Percentiles rank a stretch among this genome's conserved stretches.
Conservation (phyloP, 1,284 basidiomycete species). For the Cutaneotrichosporon daszewskae region DNA sequence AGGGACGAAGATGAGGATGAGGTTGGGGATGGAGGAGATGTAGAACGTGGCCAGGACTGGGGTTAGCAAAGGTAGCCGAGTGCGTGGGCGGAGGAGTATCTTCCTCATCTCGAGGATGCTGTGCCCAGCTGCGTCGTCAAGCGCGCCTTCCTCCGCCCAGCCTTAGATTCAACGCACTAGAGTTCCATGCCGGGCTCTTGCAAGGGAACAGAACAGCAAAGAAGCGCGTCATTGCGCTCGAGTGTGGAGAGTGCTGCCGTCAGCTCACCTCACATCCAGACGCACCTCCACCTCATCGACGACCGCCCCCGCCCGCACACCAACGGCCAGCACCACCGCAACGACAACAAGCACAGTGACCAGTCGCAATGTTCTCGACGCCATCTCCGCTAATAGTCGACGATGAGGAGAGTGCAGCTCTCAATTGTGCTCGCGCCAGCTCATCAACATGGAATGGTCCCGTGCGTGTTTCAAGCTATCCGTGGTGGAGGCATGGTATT, state of each 20-base stretch:
- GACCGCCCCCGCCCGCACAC: too few species aligned
- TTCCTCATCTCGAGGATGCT: neutral
- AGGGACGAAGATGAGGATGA: constrained; percentile 83
- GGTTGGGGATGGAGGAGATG: constrained; percentile 87
- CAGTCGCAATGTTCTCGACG: too few species aligned
- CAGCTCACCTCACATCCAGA: neutral
- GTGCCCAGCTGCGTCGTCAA: neutral
- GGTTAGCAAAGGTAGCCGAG: constrained; percentile 1
- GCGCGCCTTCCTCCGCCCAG: neutral
- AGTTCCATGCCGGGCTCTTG: constrained; percentile 72
- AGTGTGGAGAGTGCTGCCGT: constrained; percentile 3
- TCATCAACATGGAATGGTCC: too few species aligned
- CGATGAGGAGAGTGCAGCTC: too few species aligned
- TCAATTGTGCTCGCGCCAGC: too few species aligned
- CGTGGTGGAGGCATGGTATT: too few species aligned
- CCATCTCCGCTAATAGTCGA: too few species aligned
- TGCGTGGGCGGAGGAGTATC: neutral
- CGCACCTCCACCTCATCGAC: too few species aligned
- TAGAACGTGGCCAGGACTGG: constrained; percentile 80
- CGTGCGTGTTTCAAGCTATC: too few species aligned
- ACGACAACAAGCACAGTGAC: too few species aligned
- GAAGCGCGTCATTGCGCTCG: constrained; percentile 49
- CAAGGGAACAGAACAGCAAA: constrained; percentile 78
- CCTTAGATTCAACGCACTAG: constrained; percentile 50
- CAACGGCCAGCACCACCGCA: too few species aligned